These are phyloP conservation scores for Physcomitrellopsis africana DNA, from an alignment of 225 moss, liverwort and hornwort genomes.

Conservation along the genomic window DNA sequence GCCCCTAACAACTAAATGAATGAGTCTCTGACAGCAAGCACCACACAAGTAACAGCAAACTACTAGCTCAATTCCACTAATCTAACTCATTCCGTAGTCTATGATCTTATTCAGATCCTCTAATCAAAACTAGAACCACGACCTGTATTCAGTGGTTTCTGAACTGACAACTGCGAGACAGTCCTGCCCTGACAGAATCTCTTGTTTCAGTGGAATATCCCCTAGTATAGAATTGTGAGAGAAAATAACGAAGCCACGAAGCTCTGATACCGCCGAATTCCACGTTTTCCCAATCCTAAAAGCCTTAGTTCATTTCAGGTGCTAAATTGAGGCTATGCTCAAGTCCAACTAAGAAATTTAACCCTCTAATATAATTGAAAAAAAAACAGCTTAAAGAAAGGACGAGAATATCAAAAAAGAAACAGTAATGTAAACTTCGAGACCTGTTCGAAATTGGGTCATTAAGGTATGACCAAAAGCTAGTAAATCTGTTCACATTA, in stretches of 20 bases:
- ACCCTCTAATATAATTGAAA: background rate
- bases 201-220: background rate
- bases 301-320: too few species aligned
- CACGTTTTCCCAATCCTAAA: too few species aligned
- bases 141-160: too few species aligned
- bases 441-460: conserved; percentile 13
- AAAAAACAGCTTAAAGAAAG: conserved; percentile 15
- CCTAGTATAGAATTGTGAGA: conserved; percentile 1
- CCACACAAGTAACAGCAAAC: background rate
- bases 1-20: conserved; percentile 18
- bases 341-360: background rate
- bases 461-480: background rate
- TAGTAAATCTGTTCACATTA: conserved; percentile 20
- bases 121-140: background rate
- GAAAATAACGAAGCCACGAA: conserved; percentile 18
- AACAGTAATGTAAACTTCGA: background rate
- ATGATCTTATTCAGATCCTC: conserved; percentile 12
- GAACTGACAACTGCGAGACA: too few species aligned
- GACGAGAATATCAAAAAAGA: background rate
- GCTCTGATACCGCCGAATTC: background rate
- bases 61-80: conserved; percentile 4
- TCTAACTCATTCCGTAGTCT: conserved; percentile 2
- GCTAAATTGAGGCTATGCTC: conserved; percentile 11
- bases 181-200: background rate
- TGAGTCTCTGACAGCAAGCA: conserved; percentile 9